Conservation (phyloP, 352 stramenopile genomes). For the Globisporangium middletonii region DNA sequence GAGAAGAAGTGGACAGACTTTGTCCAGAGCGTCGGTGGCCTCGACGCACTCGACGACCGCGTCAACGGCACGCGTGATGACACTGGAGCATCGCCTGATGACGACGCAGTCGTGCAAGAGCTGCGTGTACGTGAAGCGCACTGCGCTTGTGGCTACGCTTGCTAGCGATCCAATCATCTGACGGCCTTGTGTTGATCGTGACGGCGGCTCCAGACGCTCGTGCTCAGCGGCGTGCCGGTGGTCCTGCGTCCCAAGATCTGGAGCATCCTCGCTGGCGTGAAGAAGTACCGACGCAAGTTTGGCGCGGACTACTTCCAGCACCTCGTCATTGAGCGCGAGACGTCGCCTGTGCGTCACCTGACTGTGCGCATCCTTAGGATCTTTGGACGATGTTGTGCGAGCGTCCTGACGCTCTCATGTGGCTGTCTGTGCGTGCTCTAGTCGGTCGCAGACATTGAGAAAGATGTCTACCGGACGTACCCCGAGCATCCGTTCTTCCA, state of each 20-base stretch:
- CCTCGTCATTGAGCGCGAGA: constrained; percentile 18
- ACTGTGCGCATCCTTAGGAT: not conserved
- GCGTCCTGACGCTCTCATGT: not conserved
- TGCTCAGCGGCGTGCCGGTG: constrained; percentile 33
- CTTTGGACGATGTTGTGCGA: too few relatives aligned
- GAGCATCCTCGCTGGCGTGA: constrained; percentile 29
- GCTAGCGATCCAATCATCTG: not conserved
- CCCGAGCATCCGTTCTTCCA: constrained; percentile 53
- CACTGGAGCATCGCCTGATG: not conserved
- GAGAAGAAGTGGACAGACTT: constrained; percentile 40
- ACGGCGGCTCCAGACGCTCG: constrained; percentile 19
- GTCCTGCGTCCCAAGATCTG: constrained; percentile 36
- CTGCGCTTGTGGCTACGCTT: not conserved
- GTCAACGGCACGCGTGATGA: constrained; percentile 13
- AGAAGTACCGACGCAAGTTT: constrained; percentile 23
- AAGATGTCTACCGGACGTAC: constrained; percentile 58
- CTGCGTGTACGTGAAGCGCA: not conserved
- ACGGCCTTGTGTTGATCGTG: not conserved
- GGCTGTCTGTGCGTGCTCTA: not conserved
- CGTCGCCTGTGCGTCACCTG: constrained; percentile 11
- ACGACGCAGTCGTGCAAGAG: not conserved
- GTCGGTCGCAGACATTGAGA: constrained; percentile 52
- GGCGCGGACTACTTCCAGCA: constrained; percentile 24
- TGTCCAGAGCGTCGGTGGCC: constrained; percentile 23
- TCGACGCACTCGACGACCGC: constrained; percentile 25